Conservation (phyloP, 202 grass and related monocot genomes). For the Alloteropsis angusta region DNA sequence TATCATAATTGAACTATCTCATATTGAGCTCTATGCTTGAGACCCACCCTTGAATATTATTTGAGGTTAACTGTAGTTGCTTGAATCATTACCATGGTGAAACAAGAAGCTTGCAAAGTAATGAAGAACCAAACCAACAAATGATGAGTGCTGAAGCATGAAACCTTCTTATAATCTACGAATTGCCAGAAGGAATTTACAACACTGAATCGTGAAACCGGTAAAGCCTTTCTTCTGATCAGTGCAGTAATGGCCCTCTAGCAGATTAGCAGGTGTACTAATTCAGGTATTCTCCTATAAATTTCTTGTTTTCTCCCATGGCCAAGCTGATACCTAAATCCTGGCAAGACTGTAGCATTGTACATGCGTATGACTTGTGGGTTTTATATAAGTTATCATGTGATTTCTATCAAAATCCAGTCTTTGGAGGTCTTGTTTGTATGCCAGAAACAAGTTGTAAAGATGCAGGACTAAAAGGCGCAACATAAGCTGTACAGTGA, state of each 20-base stretch:
- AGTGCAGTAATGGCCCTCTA: background rate
- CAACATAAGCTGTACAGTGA: background rate
- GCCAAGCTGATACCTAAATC: background rate
- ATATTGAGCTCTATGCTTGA: slow-evolving; percentile 4
- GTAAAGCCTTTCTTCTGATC: background rate
- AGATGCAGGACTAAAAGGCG: background rate
- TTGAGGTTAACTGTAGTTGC: background rate
- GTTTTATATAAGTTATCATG: background rate
- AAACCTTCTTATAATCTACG: background rate
- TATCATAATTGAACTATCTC: background rate
- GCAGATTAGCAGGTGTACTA: background rate
- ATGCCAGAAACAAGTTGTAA: slow-evolving; percentile 18
- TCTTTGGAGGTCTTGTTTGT: background rate
- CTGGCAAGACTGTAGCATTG: background rate
- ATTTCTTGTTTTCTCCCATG: background rate
- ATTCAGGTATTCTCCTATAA: background rate
- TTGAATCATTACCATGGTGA: background rate
- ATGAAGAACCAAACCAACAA: slow-evolving; percentile 1
- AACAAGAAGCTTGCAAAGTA: slow-evolving; percentile 3
- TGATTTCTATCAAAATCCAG: slow-evolving; percentile 6
- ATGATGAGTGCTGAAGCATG: background rate
- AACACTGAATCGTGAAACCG: background rate
- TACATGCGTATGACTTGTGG: background rate
- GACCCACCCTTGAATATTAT: background rate
- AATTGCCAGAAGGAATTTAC: background rate